Evolutionary conservation across 495 filamentous ascomycete species (phyloP), one percentile per base, ranked within the genome.

Genomic region (Staphylotrichum longicolle): DNA sequence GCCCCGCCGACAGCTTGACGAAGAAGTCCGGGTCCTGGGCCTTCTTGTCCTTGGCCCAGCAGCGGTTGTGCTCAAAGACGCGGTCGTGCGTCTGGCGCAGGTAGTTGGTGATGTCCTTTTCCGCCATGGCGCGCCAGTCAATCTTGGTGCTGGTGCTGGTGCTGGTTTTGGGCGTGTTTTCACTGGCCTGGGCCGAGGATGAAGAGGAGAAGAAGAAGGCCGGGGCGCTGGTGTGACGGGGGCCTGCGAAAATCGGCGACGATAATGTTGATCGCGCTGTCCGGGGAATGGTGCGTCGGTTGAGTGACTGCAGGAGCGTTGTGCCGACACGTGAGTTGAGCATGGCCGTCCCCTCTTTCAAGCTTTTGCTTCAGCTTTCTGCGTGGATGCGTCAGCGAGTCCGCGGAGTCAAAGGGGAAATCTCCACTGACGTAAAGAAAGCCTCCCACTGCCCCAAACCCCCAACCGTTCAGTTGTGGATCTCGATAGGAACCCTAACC

Each of bases 1-100:
- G 83, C 5, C 82, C 83, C 12, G 75, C 73, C 40, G 73, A 71
- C 30, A 86, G 77, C 58, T 80, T 75, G 35, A 68, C 66, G 65
- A 86, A 85, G 74, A 83, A 85, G 7, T 81, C 78, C 30, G 83
- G 83, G 63, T 85, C 76, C 64, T 76, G 75, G 57, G 69, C 63
- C 49, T 65, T 72, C 63, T 79, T 76, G 67, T 83, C 74, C 45
- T 72, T 72, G 7, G 83, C 84, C 83, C 83, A 86, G 27, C 70
- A 68, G 35, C 67, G 70, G 73, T 86, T 86, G 67, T 75, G 70
- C 64, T 81, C 74, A 54, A 86, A 83, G 58, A 86, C 75, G 46
- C 74, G 74, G 69, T 83, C 76, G 72, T 81, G 78, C 59, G 76
- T 72, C 69, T 79, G 70, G 54, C 74, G 66, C 49, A 81, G 74